Percentiles rank a stretch among this genome's conserved stretches.
Conservation (phyloP, 2,329 filamentous ascomycete genomes). For the Plectosphaerella plurivora region DNA sequence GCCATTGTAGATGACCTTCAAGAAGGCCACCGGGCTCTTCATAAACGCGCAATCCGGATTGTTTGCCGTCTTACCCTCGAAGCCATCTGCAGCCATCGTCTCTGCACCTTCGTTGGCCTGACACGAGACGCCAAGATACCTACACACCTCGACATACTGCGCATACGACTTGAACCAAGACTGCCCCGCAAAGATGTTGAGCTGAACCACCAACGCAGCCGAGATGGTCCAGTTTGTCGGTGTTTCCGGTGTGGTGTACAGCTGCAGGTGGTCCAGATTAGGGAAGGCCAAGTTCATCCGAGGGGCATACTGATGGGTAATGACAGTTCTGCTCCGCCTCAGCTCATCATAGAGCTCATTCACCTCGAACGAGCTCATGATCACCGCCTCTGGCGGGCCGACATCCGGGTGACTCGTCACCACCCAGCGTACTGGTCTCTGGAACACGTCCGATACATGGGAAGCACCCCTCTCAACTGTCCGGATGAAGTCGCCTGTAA, state of each 20-base stretch:
- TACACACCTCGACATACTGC: constrained; percentile 51
- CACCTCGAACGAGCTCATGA: constrained; percentile 60
- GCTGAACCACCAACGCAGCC: constrained; percentile 15
- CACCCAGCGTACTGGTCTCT: constrained; percentile 52
- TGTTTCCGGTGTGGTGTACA: constrained; percentile 33
- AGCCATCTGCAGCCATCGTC: constrained; percentile 24
- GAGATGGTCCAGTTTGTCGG: background rate
- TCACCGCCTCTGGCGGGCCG: constrained; percentile 28
- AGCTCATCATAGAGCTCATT: constrained; percentile 42
- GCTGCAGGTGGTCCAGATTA: constrained; percentile 38
- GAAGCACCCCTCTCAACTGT: constrained; percentile 29
- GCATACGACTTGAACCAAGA: constrained; percentile 52
- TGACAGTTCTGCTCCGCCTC: constrained; percentile 21
- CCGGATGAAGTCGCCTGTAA: constrained; percentile 44
- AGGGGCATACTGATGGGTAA: constrained; percentile 48
- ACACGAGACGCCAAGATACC: constrained; percentile 44
- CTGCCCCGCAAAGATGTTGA: constrained; percentile 66
- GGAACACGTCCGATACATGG: constrained; percentile 36
- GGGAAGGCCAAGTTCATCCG: constrained; percentile 29
- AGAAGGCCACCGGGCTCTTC: background rate
- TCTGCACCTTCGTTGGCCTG: constrained; percentile 9
- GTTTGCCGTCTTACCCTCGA: constrained; percentile 11
- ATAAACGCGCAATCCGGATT: background rate
- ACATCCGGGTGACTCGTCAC: constrained; percentile 25
- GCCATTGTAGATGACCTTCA: background rate